phyloP scores from a whole-genome alignment of 176 grass and related monocot genomes.

The Tillandsia leiboldiana region DNA sequence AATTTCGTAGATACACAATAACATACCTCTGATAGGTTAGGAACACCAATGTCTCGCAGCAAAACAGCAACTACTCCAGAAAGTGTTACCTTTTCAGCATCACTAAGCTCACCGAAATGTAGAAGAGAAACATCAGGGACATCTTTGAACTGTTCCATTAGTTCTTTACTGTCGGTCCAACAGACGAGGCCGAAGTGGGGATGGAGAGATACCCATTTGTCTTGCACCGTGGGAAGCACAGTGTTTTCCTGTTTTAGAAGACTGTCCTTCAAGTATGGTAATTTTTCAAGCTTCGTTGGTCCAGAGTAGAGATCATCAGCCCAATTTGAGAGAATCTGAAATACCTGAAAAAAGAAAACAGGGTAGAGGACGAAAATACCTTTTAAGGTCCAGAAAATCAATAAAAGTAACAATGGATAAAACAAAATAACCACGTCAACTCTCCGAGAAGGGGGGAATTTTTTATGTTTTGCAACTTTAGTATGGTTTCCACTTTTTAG shows the following conservation, averaged over 20 bases:
- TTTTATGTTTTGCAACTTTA: too few species aligned
- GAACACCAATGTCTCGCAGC: conserved; percentile 66
- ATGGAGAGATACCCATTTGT: conserved; percentile 95
- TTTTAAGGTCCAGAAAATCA: not conserved
- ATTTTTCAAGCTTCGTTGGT: conserved; percentile 32
- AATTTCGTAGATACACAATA: too few species aligned
- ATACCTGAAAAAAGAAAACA: conserved; percentile 43
- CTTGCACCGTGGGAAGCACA: conserved; percentile 66
- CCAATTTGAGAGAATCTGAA: conserved; percentile 67
- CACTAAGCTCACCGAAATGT: conserved; percentile 56
- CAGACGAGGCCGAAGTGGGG: conserved; percentile 80
- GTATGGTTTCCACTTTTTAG: too few species aligned
- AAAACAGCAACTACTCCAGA: conserved; percentile 49
- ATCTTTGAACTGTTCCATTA: conserved; percentile 59
- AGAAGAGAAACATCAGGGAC: conserved; percentile 44
- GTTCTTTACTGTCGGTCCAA: conserved; percentile 71
- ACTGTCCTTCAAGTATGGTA: conserved; percentile 58
- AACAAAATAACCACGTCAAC: too few species aligned
- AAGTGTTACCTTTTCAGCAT: conserved; percentile 40
- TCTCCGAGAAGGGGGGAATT: too few species aligned
- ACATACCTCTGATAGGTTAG: conserved; percentile 76
- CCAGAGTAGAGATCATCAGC: conserved; percentile 54
- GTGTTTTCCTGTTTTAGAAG: conserved; percentile 68
- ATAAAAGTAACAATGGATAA: too few species aligned
- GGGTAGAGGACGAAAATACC: not conserved